Evolutionary conservation across 2,329 filamentous ascomycete species (phyloP).

Genomic region (Ophiostoma pallidulum): DNA sequence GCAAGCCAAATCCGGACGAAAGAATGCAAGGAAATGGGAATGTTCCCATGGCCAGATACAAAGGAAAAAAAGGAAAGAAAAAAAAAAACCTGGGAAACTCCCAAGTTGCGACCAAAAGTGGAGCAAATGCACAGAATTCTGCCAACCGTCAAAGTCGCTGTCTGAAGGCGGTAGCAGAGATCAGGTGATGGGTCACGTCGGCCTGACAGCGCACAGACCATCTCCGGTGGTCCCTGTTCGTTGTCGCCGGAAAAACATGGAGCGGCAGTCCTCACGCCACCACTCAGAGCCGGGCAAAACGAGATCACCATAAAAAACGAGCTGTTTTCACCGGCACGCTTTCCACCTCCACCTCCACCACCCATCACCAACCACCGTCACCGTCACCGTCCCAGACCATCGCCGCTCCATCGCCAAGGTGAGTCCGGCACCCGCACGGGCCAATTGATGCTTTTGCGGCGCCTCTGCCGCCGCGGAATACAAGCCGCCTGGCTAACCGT

Average conservation of each 20-base stretch:
- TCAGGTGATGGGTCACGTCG: not conserved
- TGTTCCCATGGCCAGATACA: too few relatives aligned
- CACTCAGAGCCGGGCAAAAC: slow-evolving; percentile 13
- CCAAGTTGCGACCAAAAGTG: not conserved
- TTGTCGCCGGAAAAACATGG: slow-evolving; percentile 15
- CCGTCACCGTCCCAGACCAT: slow-evolving; percentile 4
- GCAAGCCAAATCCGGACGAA: not conserved
- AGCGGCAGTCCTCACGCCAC: slow-evolving; percentile 15
- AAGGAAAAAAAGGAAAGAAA: too few relatives aligned
- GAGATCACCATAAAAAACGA: slow-evolving; percentile 12
- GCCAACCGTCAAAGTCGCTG: slow-evolving; percentile 1
- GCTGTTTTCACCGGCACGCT: slow-evolving; percentile 6
- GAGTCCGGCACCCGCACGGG: not conserved
- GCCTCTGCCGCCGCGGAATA: too few relatives aligned
- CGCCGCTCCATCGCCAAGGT: slow-evolving; percentile 12
- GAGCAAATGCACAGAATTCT: slow-evolving; percentile 6
- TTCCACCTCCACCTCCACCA: not conserved
- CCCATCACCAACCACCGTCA: not conserved
- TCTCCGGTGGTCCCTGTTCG: not conserved
- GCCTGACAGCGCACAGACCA: slow-evolving; percentile 10
- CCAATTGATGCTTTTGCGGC: slow-evolving; percentile 1
- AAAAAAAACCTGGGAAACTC: slow-evolving; percentile 6
- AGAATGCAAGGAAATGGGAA: slow-evolving; percentile 3
- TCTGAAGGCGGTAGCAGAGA: not conserved
- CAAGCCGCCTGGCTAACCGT: too few relatives aligned